Conservation (phyloP, 2,329 filamentous ascomycete genomes). For the Venturiaceae sp. region DNA sequence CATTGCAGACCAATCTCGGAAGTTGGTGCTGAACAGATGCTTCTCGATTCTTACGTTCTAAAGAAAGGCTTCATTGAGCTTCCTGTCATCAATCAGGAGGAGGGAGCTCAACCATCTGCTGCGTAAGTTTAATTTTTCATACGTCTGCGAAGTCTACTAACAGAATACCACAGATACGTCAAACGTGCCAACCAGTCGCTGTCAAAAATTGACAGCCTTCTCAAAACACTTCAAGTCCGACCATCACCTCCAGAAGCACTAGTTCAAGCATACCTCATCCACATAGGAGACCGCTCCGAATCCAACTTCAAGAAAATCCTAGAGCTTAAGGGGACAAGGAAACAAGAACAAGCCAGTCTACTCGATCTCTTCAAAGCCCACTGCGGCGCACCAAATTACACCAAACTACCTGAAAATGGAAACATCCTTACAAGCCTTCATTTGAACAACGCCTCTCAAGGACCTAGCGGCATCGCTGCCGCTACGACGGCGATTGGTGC, state of each 20-base stretch:
- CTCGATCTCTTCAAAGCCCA: slow-evolving; percentile 89
- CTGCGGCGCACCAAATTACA: slow-evolving; percentile 54
- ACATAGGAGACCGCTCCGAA: slow-evolving; percentile 88
- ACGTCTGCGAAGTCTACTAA: slow-evolving; percentile 12
- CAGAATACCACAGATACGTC: slow-evolving; percentile 50
- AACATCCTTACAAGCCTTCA: slow-evolving; percentile 26
- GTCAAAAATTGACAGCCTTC: slow-evolving; percentile 77
- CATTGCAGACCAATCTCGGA: slow-evolving; percentile 87
- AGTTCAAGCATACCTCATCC: slow-evolving; percentile 94
- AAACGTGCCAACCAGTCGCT: slow-evolving; percentile 81
- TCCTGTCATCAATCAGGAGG: slow-evolving; percentile 48
- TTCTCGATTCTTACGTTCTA: slow-evolving; percentile 86
- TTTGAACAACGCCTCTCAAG: slow-evolving; percentile 12
- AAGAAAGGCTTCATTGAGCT: slow-evolving; percentile 70
- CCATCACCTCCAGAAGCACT: slow-evolving; percentile 85
- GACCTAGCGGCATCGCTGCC: slow-evolving; percentile 10
- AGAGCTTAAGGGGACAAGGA: slow-evolving; percentile 83
- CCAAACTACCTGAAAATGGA: slow-evolving; percentile 44
- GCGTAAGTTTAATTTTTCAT: slow-evolving; percentile 21
- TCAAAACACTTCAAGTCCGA: slow-evolving; percentile 94
- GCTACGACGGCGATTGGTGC: slow-evolving; percentile 29
- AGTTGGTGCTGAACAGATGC: slow-evolving; percentile 94
- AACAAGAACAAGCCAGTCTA: slow-evolving; percentile 70
- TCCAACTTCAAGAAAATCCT: slow-evolving; percentile 94
- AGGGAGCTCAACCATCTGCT: slow-evolving; percentile 47